A percentile compares a stretch with the other conserved stretches of the same genome.
Evolutionary conservation across 305 asterid genomes (phyloP).

Genomic region (Solanum hybrid): DNA sequence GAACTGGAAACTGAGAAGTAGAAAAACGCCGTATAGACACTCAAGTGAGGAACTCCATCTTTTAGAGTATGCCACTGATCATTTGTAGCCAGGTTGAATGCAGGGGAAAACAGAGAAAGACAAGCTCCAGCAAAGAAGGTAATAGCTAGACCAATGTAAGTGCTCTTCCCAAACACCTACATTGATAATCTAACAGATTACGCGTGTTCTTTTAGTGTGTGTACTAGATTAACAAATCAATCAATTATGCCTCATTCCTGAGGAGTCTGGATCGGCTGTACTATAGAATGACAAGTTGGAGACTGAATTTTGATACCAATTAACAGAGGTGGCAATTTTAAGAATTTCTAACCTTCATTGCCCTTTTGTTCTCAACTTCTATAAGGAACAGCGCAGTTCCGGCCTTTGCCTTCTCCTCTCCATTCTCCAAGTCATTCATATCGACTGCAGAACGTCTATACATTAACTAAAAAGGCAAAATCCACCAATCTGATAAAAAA

Average conservation of each 20-base stretch:
- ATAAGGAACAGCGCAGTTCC: slow-evolving; percentile 39
- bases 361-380: slow-evolving; percentile 38
- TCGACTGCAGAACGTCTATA: not conserved
- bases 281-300: not conserved
- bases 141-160: slow-evolving; percentile 32
- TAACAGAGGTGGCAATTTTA: not conserved
- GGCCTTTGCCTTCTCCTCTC: slow-evolving; percentile 17
- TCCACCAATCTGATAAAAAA: not conserved
- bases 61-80: slow-evolving; percentile 41
- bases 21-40: slow-evolving; percentile 42
- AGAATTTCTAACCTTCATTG: slow-evolving; percentile 29
- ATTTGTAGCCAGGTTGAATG: slow-evolving; percentile 49
- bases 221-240: not conserved
- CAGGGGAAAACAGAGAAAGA: slow-evolving; percentile 48
- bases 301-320: not conserved
- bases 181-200: not conserved
- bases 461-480: not conserved
- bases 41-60: slow-evolving; percentile 36
- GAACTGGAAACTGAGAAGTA: slow-evolving; percentile 48
- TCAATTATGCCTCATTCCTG: not conserved
- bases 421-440: slow-evolving; percentile 19
- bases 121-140: slow-evolving; percentile 45
- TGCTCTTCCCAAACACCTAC: slow-evolving; percentile 44
- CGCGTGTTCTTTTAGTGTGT: not conserved
- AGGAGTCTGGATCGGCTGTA: not conserved